These are phyloP conservation scores for Podospora fimiseda DNA, from an alignment of 495 filamentous ascomycete species.

Conservation along the genomic window DNA sequence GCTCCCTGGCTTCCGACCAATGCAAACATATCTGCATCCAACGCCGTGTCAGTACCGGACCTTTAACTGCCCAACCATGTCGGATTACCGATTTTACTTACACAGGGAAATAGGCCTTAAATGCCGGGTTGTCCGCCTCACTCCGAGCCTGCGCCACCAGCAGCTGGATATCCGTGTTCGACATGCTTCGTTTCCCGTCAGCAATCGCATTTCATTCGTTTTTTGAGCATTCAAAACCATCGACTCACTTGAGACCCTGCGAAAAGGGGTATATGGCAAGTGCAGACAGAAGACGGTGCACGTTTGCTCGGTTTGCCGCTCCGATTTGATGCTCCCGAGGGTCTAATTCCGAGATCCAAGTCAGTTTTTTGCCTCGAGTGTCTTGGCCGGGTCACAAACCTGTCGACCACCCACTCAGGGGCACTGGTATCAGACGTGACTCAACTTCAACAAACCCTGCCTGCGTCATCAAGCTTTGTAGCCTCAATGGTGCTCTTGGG, in stretches of 20 bases:
- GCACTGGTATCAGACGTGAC: conserved; percentile 59
- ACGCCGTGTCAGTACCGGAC: conserved; percentile 9
- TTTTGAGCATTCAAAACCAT: conserved; percentile 4
- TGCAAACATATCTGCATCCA: conserved; percentile 46
- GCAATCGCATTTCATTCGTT: conserved; percentile 12
- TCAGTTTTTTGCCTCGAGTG: conserved; percentile 3
- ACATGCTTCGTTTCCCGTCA: conserved; percentile 50
- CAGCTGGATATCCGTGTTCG: conserved; percentile 54
- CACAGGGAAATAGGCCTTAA: conserved; percentile 75
- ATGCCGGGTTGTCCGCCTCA: conserved; percentile 57
- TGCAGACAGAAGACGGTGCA: conserved; percentile 53
- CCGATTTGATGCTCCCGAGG: conserved; percentile 58
- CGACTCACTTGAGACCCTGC: conserved; percentile 34
- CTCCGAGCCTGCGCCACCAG: conserved; percentile 59
- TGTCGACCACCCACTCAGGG: conserved; percentile 67
- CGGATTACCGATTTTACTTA: conserved; percentile 43
- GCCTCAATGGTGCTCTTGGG: conserved; percentile 57
- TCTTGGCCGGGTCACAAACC: conserved; percentile 42
- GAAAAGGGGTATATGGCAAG: conserved; percentile 58
- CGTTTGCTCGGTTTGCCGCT: conserved; percentile 52
- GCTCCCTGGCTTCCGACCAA: conserved; percentile 43
- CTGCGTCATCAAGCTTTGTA: conserved; percentile 55
- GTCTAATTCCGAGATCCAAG: conserved; percentile 39
- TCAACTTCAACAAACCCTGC: conserved; percentile 74
- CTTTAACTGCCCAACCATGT: not conserved